These are phyloP conservation scores for Cytospora schulzeri DNA, from an alignment of 2,329 filamentous ascomycete genomes.

Conservation along the genomic window DNA sequence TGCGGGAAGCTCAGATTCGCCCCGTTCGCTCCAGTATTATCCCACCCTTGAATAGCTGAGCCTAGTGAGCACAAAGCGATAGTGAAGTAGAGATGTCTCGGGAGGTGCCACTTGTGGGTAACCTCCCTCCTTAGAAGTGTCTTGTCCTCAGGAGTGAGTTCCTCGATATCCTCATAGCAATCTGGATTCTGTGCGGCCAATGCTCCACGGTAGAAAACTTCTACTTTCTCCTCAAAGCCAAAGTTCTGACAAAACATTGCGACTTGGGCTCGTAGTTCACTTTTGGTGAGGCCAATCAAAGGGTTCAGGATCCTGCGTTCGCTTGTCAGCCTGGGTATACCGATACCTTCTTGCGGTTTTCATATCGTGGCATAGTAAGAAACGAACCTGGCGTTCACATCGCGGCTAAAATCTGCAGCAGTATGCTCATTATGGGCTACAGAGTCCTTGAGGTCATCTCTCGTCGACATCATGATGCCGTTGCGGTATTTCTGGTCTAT, in stretches of 20 bases:
- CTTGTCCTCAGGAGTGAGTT: constrained; percentile 48
- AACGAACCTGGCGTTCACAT: constrained; percentile 38
- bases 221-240: constrained; percentile 58
- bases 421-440: constrained; percentile 30
- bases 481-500: neutral
- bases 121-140: constrained; percentile 58
- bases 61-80: constrained; percentile 58
- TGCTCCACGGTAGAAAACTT: constrained; percentile 67
- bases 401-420: constrained; percentile 35
- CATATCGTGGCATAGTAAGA: too few species aligned
- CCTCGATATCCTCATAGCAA: constrained; percentile 61
- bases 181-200: constrained; percentile 71
- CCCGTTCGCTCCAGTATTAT: constrained; percentile 36
- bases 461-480: constrained; percentile 1
- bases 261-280: constrained; percentile 54
- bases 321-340: neutral
- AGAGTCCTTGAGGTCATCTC: neutral
- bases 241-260: constrained; percentile 62
- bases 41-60: constrained; percentile 54
- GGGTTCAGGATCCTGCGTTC: constrained; percentile 52
- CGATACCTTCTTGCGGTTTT: too few species aligned
- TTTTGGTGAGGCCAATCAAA: constrained; percentile 55
- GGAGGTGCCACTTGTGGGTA: constrained; percentile 68
- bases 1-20: constrained; percentile 63
- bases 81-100: constrained; percentile 65